Percentiles rank a stretch among this genome's conserved stretches.
Evolutionary conservation across 1,284 basidiomycete genomes (phyloP).

Genomic region (Golubevia sp.): DNA sequence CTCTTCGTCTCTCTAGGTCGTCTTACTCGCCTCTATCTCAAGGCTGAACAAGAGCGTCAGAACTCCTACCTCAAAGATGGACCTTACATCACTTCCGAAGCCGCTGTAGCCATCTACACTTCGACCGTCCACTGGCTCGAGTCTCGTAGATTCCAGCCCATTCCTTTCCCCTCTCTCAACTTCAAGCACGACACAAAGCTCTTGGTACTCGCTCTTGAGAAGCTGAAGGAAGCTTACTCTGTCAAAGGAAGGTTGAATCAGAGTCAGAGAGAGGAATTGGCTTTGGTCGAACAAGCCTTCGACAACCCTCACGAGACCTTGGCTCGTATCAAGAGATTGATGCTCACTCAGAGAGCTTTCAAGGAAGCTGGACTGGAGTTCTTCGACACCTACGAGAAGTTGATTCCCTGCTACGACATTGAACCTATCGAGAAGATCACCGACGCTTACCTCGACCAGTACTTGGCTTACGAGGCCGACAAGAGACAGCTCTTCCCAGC

Average conservation of each 20-base stretch:
- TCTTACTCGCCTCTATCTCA: constrained; percentile 8
- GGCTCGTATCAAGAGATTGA: constrained; percentile 58
- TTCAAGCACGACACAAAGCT: constrained; percentile 61
- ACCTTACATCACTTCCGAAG: constrained; percentile 58
- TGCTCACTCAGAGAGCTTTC: constrained; percentile 60
- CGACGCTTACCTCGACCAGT: constrained; percentile 60
- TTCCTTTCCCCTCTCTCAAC: constrained; percentile 60
- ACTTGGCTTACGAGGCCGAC: constrained; percentile 59
- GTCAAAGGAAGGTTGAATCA: constrained; percentile 60
- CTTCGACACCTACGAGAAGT: constrained; percentile 57
- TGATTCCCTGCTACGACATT: constrained; percentile 59
- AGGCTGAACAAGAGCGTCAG: constrained; percentile 60
- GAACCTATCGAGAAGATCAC: constrained; percentile 62
- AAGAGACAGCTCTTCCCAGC: constrained; percentile 61
- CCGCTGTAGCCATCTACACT: constrained; percentile 59
- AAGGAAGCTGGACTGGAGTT: constrained; percentile 60
- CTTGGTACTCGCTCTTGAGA: constrained; percentile 55
- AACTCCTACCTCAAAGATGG: constrained; percentile 59
- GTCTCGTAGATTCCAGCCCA: constrained; percentile 56
- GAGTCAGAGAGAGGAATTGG: constrained; percentile 59
- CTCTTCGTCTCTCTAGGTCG: not conserved
- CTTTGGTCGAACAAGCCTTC: constrained; percentile 60
- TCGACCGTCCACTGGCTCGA: constrained; percentile 61
- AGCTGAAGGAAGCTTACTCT: constrained; percentile 59
- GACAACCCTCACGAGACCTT: constrained; percentile 61